Conservation (phyloP, 2,329 filamentous ascomycete genomes). For the Gaeumannomyces tritici region DNA sequence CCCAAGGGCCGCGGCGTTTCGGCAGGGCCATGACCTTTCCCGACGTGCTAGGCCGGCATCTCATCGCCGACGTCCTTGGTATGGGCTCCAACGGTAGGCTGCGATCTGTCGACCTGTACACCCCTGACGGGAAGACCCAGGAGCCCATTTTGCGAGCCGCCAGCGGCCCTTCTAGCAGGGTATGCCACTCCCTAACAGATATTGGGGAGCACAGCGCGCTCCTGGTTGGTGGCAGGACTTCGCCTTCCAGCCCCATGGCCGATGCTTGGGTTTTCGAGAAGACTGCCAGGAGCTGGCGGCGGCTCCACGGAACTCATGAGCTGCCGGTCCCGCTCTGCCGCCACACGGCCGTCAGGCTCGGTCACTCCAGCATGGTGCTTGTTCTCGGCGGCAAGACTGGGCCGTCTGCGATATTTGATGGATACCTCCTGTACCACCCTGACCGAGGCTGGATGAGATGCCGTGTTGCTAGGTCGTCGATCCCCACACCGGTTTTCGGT, state of each 20-base stretch:
- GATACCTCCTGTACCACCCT: slow-evolving; percentile 43
- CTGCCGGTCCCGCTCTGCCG: slow-evolving; percentile 67
- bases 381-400: slow-evolving; percentile 53
- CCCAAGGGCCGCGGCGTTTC: slow-evolving; percentile 46
- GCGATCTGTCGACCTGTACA: slow-evolving; percentile 42
- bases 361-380: slow-evolving; percentile 39
- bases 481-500: slow-evolving; percentile 32
- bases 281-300: slow-evolving; percentile 47
- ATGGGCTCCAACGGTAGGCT: slow-evolving; percentile 33
- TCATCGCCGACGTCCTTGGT: slow-evolving; percentile 34
- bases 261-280: slow-evolving; percentile 69
- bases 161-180: slow-evolving; percentile 35
- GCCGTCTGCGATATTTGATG: slow-evolving; percentile 34
- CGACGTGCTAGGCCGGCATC: slow-evolving; percentile 29
- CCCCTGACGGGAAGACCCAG: slow-evolving; percentile 8
- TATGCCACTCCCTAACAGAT: slow-evolving; percentile 70
- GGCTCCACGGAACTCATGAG: slow-evolving; percentile 36
- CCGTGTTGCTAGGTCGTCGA: slow-evolving; percentile 19
- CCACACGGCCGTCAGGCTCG: slow-evolving; percentile 53
- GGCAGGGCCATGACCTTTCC: slow-evolving; percentile 39
- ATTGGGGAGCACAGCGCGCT: slow-evolving; percentile 49
- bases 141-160: slow-evolving; percentile 4
- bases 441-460: slow-evolving; percentile 37
- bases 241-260: slow-evolving; percentile 56
- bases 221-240: slow-evolving; percentile 69